Evolutionary conservation across 129 eudicot species (phyloP).

Genomic region (Chrysanthemum makinoi): DNA sequence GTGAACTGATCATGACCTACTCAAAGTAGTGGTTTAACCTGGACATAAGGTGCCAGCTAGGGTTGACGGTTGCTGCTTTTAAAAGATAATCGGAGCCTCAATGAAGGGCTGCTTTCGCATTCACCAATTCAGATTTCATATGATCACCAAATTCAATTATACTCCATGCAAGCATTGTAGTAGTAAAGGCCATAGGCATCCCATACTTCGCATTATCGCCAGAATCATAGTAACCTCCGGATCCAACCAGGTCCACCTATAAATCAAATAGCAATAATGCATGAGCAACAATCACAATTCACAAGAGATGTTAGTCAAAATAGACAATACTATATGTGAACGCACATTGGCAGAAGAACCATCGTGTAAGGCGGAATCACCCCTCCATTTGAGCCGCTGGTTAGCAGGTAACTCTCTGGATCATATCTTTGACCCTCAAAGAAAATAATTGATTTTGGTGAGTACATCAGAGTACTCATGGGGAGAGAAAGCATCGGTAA

Average conservation of each 20-base stretch:
- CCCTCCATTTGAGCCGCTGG: conserved; percentile 80
- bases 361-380: conserved; percentile 71
- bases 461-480: conserved; percentile 64
- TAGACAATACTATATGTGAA: background rate
- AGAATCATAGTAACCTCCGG: conserved; percentile 94
- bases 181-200: conserved; percentile 88
- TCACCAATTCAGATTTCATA: conserved; percentile 50
- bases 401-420: conserved; percentile 62
- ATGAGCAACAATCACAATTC: background rate
- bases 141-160: conserved; percentile 76
- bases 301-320: background rate
- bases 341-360: conserved; percentile 75
- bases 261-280: background rate
- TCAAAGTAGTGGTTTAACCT: conserved; percentile 30
- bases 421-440: conserved; percentile 88
- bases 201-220: conserved; percentile 95
- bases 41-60: conserved; percentile 63
- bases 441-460: conserved; percentile 65
- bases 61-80: conserved; percentile 84
- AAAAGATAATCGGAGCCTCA: conserved; percentile 92
- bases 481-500: conserved; percentile 52
- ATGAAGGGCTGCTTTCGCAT: conserved; percentile 72
- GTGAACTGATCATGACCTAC: too few relatives aligned
- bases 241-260: conserved; percentile 82
- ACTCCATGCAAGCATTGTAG: conserved; percentile 87